A percentile compares a stretch with the other conserved stretches of the same genome.
Evolutionary conservation across 2,329 filamentous ascomycete genomes (phyloP).

Genomic region (Dryadomyces quercus-mongolicae): DNA sequence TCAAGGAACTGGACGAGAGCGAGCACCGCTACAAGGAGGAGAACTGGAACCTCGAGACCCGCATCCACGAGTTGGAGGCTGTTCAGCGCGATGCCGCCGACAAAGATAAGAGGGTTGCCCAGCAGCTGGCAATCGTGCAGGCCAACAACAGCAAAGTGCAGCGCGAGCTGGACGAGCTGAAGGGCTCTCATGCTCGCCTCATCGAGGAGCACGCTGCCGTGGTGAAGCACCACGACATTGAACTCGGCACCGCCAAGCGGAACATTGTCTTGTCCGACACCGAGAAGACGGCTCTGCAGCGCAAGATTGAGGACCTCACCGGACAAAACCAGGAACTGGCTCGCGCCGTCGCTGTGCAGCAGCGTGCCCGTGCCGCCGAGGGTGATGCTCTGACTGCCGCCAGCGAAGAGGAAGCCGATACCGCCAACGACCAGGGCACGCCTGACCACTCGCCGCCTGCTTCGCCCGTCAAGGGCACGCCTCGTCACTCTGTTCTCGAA

Average conservation of each 20-base stretch:
- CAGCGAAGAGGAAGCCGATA: conserved; percentile 52
- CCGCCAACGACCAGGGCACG: conserved; percentile 56
- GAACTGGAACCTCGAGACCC: conserved; percentile 94
- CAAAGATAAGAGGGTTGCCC: conserved; percentile 69
- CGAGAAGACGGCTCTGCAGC: conserved; percentile 66
- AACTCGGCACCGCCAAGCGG: conserved; percentile 72
- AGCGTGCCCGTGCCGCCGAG: conserved; percentile 55
- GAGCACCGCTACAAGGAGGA: conserved; percentile 96
- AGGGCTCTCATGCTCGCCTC: conserved; percentile 64
- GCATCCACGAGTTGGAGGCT: conserved; percentile 70
- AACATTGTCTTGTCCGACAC: conserved; percentile 66
- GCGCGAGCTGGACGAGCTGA: conserved; percentile 84
- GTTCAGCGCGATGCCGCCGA: conserved; percentile 65
- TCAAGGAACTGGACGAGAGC: conserved; percentile 79
- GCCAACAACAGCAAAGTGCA: conserved; percentile 68
- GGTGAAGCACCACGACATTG: conserved; percentile 78
- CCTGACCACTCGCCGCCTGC: conserved; percentile 84
- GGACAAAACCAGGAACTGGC: conserved; percentile 86
- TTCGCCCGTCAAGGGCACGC: conserved; percentile 84
- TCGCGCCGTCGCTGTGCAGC: conserved; percentile 59
- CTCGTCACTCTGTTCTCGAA: conserved; percentile 83
- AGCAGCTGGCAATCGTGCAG: conserved; percentile 56
- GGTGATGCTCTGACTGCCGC: conserved; percentile 45
- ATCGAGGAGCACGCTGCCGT: conserved; percentile 65
- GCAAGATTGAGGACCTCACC: conserved; percentile 77